Evolutionary conservation across 2,329 filamentous ascomycete species (phyloP), one percentile per base, ranked within the genome.

Genomic region (Tolypocladium pustulatum): DNA sequence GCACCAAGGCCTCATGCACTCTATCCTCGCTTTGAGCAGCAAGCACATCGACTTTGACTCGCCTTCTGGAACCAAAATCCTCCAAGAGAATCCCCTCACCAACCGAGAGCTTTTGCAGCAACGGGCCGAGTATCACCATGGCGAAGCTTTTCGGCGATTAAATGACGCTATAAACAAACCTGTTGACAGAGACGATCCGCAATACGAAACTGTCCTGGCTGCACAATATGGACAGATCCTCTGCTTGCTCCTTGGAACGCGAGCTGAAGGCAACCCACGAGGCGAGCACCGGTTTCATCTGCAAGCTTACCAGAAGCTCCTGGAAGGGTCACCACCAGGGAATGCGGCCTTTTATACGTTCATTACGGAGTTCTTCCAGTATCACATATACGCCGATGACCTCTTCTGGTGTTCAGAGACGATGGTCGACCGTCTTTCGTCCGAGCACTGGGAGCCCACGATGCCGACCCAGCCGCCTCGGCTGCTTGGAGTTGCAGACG

Each of bases 1-100:
- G 61, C 87, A 96, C 68, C 81, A 85, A 61, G 90, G 90, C 15
- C 77, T 96, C 57, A 96, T 96, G 91, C 91, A 96, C 70, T 94
- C 91, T 13, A 84, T 96, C 55, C 80, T 96, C 57, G 91, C 89
- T 52, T 79, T 96, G 10, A 89, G 91, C 41, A 89, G 89, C 65
- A 91, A 86, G 61, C 91, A 96, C 66, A 81, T 87, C 58, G 81
- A 87, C 69, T 80, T 79, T 61, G 76, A 80, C 5, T 81, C 82
- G 0, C 78, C 81, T 0, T 83, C 85, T 57, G 83, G 81, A 13
- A 64, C 70, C 59, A 82, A 81, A 54, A 67, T 85, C 5, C 71
- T 86, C 7, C 72, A 72, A 38, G 76, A 79, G 27, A 76, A 80
- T 61, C 75, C 78, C 3, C 72, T 73, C 40, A 77, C 81, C 12